Evolutionary conservation across 257 asterid genomes (phyloP), one percentile per base, ranked within the genome.

Genomic region (Hygrophila difformis): DNA sequence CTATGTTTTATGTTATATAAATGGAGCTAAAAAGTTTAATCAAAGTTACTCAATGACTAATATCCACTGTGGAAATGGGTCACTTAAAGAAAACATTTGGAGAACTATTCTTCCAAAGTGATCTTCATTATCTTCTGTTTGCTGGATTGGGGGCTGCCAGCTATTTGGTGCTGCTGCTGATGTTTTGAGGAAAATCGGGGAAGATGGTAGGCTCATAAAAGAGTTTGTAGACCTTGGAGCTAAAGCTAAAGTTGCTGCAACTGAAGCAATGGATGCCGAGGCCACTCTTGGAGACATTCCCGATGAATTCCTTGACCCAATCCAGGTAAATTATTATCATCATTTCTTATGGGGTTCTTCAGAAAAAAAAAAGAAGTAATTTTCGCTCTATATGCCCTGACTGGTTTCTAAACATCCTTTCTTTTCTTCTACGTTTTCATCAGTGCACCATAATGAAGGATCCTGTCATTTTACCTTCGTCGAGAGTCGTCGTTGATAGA

Each of bases 271-370:
- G 89, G 96, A 91, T 10, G 78, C 95, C 16, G 99, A 91, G 63
- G 95, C 96, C 61, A 72, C 80, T 54, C 99, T 91, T 8, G 96
- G 99, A 54, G 99, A 91, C 60, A 76, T 91, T 65, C 99, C 99
- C n/a, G 99, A 86, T 47, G 99, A 91, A 70, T 86, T 85, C 80
- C 93, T 91, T 5, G 98, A 91, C 57, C 98, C 98, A 16, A 91
- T 91, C 68, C 98, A 91, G 84, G 98, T 86, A 62, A 41, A 59
- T 50, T 7, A 8, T 38, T 56, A 14, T 3, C 28, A n/a, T n/a
- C n/a, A n/a, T n/a, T n/a, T n/a, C n/a, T n/a, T n/a, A n/a, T n/a
- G n/a, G n/a, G n/a, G n/a, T n/a, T n/a, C n/a, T n/a, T n/a, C n/a
- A n/a, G n/a, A n/a, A n/a, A n/a, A n/a, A n/a, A n/a, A n/a, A n/a